Evolutionary conservation across 23 red algal genomes (phyloP), one percentile per base, ranked within the genome.

Genomic region (Gracilaria gracilis): DNA sequence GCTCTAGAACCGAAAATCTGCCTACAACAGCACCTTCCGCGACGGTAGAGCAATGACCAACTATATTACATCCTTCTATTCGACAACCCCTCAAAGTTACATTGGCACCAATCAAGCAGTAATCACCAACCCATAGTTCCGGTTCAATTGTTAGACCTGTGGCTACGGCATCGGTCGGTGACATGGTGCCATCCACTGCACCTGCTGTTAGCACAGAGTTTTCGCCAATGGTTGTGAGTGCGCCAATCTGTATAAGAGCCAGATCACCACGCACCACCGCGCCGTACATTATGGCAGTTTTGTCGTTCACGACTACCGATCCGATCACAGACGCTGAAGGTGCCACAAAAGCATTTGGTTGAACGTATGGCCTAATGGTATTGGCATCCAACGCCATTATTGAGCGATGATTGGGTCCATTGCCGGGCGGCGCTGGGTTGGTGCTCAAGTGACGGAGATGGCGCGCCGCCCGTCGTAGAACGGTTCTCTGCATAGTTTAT

Each of bases 251-350:
- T 42, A 93, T 72, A 55, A 85, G 70, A 32, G 82, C 95, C 66
- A 93, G 67, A 93, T 98, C 96, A 32, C 93, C 96, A n/a, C 96
- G 82, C 42, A 95, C 53, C 32, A 98, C 96, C 28, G 90, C 87
- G 78, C 84, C 89, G 48, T 92, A 85, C 93, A 93, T 93, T 51
- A 98, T 88, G 19, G 80, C 74, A n/a, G 93, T 58, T 57, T 93
- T 69, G 69, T 93, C 89, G 69, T 91, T 94, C 8, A 98, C 33
- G 28, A 86, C 67, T 2, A 95, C 93, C 25, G 87, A 89, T 25
- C 96, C 96, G 36, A 98, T 91, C 36, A 98, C 90, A 28, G 87
- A 93, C 3, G 96, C 96, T 14, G 93, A 95, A 40, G 96, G 96
- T 4, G 93, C 88, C 12, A 98, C 81, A 57, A 89, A 95, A 28